Percentiles rank a stretch among this genome's conserved stretches.
Conservation (phyloP, 805 yeast genomes). For the Nakazawaea laoshanensis region DNA sequence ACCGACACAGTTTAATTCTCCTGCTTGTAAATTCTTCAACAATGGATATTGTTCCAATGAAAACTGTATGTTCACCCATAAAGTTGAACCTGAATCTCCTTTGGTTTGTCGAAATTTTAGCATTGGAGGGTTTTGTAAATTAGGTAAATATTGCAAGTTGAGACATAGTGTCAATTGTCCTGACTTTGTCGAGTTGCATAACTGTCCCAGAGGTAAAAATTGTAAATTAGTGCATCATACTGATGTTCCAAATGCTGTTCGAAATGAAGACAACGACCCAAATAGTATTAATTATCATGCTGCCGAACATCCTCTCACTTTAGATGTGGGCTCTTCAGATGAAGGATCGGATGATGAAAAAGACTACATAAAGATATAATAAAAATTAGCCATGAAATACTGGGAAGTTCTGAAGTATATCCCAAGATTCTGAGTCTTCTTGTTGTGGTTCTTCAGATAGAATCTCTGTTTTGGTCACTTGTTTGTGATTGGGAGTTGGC, state of each 20-base stretch:
- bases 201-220: conserved; percentile 41
- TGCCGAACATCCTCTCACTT: conserved; percentile 3
- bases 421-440: too few species aligned
- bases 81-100: conserved; percentile 26
- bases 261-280: conserved; percentile 23
- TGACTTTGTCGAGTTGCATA: conserved; percentile 54
- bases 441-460: too few species aligned
- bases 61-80: conserved; percentile 45
- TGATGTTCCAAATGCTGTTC: conserved; percentile 10
- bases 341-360: conserved; percentile 13
- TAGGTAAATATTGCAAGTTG: conserved; percentile 49
- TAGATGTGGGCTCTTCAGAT: conserved; percentile 10
- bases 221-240: conserved; percentile 45
- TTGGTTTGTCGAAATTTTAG: conserved; percentile 59
- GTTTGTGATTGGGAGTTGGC: too few species aligned
- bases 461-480: too few species aligned
- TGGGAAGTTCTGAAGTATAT: too few species aligned
- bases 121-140: conserved; percentile 56
- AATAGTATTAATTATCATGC: conserved; percentile 8
- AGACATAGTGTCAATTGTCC: conserved; percentile 63
- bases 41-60: conserved; percentile 37
- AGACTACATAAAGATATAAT: conserved; percentile 14
- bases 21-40: conserved; percentile 46
- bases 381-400: too few species aligned
- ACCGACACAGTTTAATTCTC: conserved; percentile 51